Evolutionary conservation across 2,329 filamentous ascomycete genomes (phyloP).

Genomic region (Fusarium falciforme): DNA sequence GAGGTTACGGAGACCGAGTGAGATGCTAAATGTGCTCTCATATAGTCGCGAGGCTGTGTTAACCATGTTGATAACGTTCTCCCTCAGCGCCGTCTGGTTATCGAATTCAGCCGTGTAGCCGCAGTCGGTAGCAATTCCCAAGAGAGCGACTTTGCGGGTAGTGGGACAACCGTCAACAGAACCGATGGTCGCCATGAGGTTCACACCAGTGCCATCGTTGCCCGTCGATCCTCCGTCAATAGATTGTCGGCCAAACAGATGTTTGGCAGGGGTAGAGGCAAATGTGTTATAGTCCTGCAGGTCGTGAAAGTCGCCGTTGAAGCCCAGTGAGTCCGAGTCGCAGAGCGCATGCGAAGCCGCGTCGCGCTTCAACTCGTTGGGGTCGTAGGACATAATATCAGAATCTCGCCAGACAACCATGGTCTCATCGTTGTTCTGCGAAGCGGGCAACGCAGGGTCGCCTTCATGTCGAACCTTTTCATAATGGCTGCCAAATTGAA

Average conservation of each 20-base stretch:
- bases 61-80: conserved; percentile 84
- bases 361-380: conserved; percentile 73
- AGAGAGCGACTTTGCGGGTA: conserved; percentile 89
- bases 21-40: conserved; percentile 94
- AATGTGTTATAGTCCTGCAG: conserved; percentile 63
- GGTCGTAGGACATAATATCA: conserved; percentile 69
- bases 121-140: conserved; percentile 95
- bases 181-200: conserved; percentile 83
- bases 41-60: conserved; percentile 90
- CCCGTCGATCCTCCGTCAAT: conserved; percentile 72
- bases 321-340: conserved; percentile 78
- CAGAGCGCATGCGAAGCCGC: conserved; percentile 66
- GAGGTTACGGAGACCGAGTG: conserved; percentile 87
- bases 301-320: conserved; percentile 77
- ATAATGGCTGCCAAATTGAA: conserved; percentile 82
- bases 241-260: conserved; percentile 79
- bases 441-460: conserved; percentile 73
- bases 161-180: conserved; percentile 85
- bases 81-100: conserved; percentile 68
- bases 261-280: conserved; percentile 70
- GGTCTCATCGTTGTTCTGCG: conserved; percentile 70
- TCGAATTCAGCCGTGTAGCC: conserved; percentile 82
- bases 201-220: conserved; percentile 79
- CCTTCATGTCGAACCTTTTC: conserved; percentile 74
- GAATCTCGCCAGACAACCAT: conserved; percentile 96